phyloP scores from a whole-genome alignment of 1,284 basidiomycete species.

The Malassezia nana region DNA sequence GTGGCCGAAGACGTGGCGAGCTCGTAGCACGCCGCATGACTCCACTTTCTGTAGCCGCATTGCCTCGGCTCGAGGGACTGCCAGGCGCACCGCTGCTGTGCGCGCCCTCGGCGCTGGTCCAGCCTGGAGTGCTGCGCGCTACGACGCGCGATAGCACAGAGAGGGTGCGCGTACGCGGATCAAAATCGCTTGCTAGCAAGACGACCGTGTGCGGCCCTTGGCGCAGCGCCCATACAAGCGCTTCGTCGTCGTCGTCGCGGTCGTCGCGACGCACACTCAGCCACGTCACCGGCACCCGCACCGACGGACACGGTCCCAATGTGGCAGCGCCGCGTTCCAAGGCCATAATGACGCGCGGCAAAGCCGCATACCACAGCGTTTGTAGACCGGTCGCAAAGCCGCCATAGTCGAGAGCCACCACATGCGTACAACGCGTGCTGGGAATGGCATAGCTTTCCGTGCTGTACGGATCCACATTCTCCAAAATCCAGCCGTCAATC shows the following conservation, averaged over 20 bases:
- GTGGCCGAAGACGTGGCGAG: slow-evolving; percentile 4
- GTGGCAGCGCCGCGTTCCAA: slow-evolving; percentile 47
- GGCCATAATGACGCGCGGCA: slow-evolving; percentile 40
- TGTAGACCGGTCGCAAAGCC: slow-evolving; percentile 81
- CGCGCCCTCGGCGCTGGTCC: background rate
- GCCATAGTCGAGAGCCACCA: slow-evolving; percentile 78
- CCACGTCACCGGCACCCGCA: slow-evolving; percentile 32
- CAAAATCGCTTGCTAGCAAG: slow-evolving; percentile 8
- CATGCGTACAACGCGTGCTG: slow-evolving; percentile 77
- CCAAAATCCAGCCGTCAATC: slow-evolving; percentile 89
- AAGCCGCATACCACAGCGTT: slow-evolving; percentile 66
- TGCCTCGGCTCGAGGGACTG: background rate
- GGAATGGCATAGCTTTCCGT: slow-evolving; percentile 90
- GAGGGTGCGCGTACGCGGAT: background rate
- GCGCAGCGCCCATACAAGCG: slow-evolving; percentile 18
- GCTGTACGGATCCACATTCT: slow-evolving; percentile 93
- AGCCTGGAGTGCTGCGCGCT: background rate
- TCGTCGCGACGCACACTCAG: slow-evolving; percentile 40
- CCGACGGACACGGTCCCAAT: slow-evolving; percentile 37
- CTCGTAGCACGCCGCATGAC: background rate
- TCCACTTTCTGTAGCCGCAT: background rate
- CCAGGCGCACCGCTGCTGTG: too few species aligned
- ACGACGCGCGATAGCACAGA: background rate
- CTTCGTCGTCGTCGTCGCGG: slow-evolving; percentile 27
- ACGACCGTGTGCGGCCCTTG: background rate